Percentiles rank a stretch among this genome's conserved stretches.
Evolutionary conservation across 2,329 filamentous ascomycete genomes (phyloP).

Genomic region (Trichothecium roseum): DNA sequence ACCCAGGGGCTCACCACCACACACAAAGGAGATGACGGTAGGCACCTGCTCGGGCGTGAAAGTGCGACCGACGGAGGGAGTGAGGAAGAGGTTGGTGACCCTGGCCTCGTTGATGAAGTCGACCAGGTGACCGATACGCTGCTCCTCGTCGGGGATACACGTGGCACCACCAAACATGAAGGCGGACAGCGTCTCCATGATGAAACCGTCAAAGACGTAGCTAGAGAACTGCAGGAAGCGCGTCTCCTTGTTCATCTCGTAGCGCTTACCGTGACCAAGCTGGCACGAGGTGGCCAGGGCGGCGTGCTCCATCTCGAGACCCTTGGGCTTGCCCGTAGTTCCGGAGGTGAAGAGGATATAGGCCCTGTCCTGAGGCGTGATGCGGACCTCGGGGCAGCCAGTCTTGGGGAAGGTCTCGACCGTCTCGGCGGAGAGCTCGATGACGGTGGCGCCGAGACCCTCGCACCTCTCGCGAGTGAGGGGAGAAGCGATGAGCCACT

Average conservation of each 20-base stretch:
- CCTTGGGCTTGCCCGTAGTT: conserved; percentile 1
- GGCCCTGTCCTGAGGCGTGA: not conserved
- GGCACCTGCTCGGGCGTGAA: conserved; percentile 3
- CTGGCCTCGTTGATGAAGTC: not conserved
- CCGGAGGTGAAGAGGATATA: conserved; percentile 1
- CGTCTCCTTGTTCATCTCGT: conserved; percentile 15
- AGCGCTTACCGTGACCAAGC: not conserved
- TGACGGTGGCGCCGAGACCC: not conserved
- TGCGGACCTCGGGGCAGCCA: not conserved
- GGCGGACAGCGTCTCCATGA: conserved; percentile 16
- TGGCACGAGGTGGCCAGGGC: too few relatives aligned
- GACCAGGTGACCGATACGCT: conserved; percentile 6
- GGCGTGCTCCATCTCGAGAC: not conserved
- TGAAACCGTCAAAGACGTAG: conserved; percentile 38
- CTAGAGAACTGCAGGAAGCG: conserved; percentile 42
- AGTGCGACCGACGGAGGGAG: conserved; percentile 3
- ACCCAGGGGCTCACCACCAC: conserved; percentile 8
- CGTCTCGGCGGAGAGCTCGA: not conserved
- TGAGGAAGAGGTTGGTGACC: not conserved
- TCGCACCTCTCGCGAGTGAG: not conserved
- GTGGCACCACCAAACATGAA: conserved; percentile 11
- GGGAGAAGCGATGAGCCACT: conserved; percentile 6
- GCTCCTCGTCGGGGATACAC: conserved; percentile 11
- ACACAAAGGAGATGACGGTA: conserved; percentile 3
- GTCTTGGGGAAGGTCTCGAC: not conserved